A percentile compares a stretch with the other conserved stretches of the same genome.
Conservation (phyloP, 1,139 yeast species). For the Geotrichum citri-aurantii region DNA sequence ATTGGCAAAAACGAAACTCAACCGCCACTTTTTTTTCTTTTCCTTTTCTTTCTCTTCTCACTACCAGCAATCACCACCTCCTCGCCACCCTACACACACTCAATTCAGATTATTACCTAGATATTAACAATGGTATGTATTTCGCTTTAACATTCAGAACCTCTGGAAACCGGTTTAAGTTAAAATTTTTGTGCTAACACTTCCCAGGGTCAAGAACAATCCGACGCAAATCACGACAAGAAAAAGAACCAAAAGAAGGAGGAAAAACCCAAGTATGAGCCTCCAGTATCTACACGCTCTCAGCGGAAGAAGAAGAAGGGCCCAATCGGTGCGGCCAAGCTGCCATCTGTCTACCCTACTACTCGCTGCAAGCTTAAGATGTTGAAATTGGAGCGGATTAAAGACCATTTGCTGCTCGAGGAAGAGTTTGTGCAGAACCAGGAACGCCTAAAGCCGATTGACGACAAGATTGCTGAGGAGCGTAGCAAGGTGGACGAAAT, state of each 20-base stretch:
- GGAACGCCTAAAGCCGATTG: slow-evolving; percentile 92
- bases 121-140: slow-evolving; percentile 16
- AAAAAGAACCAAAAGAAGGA: slow-evolving; percentile 60
- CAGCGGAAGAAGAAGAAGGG: slow-evolving; percentile 76
- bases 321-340: slow-evolving; percentile 78
- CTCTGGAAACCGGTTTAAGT: background rate
- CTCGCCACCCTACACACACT: background rate
- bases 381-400: slow-evolving; percentile 89
- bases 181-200: background rate
- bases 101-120: background rate
- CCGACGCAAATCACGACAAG: slow-evolving; percentile 66
- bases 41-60: slow-evolving; percentile 2
- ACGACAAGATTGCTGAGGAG: slow-evolving; percentile 94
- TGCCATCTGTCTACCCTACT: slow-evolving; percentile 86
- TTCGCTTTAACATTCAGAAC: background rate
- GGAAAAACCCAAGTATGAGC: slow-evolving; percentile 85
- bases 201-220: slow-evolving; percentile 69
- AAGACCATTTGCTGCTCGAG: slow-evolving; percentile 89
- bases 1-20: background rate
- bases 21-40: slow-evolving; percentile 14
- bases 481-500: slow-evolving; percentile 90
- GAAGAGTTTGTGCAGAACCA: slow-evolving; percentile 95
- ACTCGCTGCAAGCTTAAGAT: slow-evolving; percentile 90
- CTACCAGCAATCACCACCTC: background rate
- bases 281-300: slow-evolving; percentile 94